Evolutionary conservation across 495 filamentous ascomycete genomes (phyloP).

Genomic region (Penicillium desertorum): DNA sequence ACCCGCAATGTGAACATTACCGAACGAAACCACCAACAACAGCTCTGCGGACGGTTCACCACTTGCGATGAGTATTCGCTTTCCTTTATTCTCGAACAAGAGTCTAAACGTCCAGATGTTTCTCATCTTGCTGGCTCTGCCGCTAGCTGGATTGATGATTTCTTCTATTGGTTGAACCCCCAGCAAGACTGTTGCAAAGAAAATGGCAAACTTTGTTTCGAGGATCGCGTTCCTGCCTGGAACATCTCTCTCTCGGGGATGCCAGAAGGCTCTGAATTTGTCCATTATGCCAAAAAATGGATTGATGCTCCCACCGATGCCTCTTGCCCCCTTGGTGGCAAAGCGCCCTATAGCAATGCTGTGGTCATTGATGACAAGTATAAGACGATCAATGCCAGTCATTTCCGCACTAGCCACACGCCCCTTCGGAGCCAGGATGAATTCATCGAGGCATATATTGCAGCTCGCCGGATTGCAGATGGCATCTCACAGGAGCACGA

Average conservation of each 20-base stretch:
- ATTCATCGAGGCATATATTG: conserved; percentile 86
- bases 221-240: conserved; percentile 71
- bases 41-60: conserved; percentile 87
- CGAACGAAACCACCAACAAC: conserved; percentile 67
- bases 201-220: conserved; percentile 71
- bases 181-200: conserved; percentile 77
- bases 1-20: conserved; percentile 78
- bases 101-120: conserved; percentile 83
- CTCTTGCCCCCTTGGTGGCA: conserved; percentile 82
- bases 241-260: conserved; percentile 85
- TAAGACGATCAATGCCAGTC: conserved; percentile 69
- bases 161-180: conserved; percentile 92
- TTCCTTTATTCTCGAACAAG: conserved; percentile 84
- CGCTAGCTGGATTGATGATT: conserved; percentile 96
- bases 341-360: conserved; percentile 82
- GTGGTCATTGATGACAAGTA: conserved; percentile 70
- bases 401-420: conserved; percentile 88
- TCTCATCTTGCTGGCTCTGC: conserved; percentile 91
- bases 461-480: conserved; percentile 84
- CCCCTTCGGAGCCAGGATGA: conserved; percentile 85
- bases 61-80: conserved; percentile 82
- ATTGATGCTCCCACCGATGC: conserved; percentile 74
- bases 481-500: conserved; percentile 65
- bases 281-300: conserved; percentile 81
- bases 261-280: conserved; percentile 88